These are phyloP conservation scores for Euphorbia peplus DNA, from an alignment of 345 rosid genomes.

Conservation along the genomic window DNA sequence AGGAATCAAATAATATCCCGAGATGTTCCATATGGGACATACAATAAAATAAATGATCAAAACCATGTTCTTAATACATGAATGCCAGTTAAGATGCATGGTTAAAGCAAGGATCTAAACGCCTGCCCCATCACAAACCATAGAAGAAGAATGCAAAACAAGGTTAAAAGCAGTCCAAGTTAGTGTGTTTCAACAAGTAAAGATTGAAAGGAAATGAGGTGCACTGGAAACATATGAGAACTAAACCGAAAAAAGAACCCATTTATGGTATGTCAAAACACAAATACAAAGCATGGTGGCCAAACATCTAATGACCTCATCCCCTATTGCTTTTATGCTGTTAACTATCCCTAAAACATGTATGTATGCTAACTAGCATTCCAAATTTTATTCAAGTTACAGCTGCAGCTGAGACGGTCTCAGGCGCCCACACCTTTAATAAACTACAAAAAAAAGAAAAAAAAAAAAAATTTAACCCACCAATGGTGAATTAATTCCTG, in stretches of 20 bases:
- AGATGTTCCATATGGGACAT: background rate
- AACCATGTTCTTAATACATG: background rate
- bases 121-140: background rate
- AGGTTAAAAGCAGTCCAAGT: background rate
- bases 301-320: conserved; percentile 2
- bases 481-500: conserved; percentile 8
- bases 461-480: conserved; percentile 2
- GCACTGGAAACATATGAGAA: background rate
- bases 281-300: background rate
- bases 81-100: conserved; percentile 1
- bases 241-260: background rate
- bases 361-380: conserved; percentile 2
- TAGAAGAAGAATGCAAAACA: background rate
- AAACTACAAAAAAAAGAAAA: background rate
- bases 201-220: conserved; percentile 2
- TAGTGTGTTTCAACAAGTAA: background rate
- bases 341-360: background rate
- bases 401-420: conserved; percentile 6
- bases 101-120: background rate
- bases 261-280: background rate
- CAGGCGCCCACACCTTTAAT: background rate
- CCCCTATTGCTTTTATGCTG: conserved; percentile 4
- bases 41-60: background rate
- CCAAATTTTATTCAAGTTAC: conserved; percentile 2
- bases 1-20: background rate